These are phyloP conservation scores for Aaosphaeria arxii DNA, from an alignment of 2,329 filamentous ascomycete species.

Conservation along the genomic window DNA sequence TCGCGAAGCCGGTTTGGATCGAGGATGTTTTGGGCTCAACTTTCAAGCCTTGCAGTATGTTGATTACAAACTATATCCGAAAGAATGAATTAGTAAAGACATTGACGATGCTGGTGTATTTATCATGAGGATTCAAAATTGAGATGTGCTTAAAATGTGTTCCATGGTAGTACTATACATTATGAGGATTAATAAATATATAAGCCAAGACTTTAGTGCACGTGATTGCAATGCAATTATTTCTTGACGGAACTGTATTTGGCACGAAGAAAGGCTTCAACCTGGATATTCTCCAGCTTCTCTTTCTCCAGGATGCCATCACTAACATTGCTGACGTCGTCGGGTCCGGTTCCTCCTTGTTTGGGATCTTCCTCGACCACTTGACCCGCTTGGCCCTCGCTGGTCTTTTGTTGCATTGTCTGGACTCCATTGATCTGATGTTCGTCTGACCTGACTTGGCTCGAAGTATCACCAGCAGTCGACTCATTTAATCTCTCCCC, in stretches of 20 bases:
- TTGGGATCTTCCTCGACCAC: neutral
- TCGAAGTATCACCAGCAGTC: neutral
- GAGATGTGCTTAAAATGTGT: neutral
- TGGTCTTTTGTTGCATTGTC: neutral
- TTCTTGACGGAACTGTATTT: slow-evolving; percentile 8
- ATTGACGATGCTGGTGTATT: neutral
- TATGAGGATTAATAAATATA: too few relatives aligned
- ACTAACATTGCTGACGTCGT: neutral
- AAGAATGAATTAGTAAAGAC: neutral
- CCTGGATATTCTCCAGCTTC: slow-evolving; percentile 4
- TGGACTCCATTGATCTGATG: neutral
- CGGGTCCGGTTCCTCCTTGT: neutral
- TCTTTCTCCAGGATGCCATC: neutral
- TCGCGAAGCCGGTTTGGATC: too few relatives aligned
- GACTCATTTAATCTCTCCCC: slow-evolving; percentile 7
- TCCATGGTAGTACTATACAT: neutral
- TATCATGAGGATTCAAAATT: too few relatives aligned
- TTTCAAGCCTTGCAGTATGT: neutral
- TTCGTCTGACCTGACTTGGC: neutral
- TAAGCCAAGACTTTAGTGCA: neutral
- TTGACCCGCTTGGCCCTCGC: neutral
- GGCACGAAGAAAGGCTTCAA: slow-evolving; percentile 17
- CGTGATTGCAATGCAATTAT: neutral
- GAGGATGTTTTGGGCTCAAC: too few relatives aligned
- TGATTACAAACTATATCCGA: neutral